These are phyloP conservation scores for Russula olivacea DNA, from an alignment of 768 basidiomycete genomes.

Conservation along the genomic window DNA sequence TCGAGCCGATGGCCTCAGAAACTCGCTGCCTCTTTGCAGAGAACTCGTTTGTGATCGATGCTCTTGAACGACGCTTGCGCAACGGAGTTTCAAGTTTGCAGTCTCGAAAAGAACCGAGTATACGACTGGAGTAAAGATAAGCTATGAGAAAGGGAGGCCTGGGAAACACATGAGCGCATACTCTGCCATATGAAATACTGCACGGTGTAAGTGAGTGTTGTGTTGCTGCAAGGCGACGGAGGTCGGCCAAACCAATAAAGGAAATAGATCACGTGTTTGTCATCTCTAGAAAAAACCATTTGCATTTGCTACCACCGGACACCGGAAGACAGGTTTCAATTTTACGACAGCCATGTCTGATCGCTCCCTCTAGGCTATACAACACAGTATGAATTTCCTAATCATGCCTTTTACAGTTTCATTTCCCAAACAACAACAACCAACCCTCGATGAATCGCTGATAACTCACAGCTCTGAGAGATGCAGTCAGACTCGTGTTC, in stretches of 20 bases:
- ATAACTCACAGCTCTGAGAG: conserved; percentile 42
- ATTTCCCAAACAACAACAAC: background rate
- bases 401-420: background rate
- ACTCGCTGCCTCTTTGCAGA: conserved; percentile 24
- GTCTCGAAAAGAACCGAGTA: conserved; percentile 17
- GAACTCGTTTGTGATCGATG: conserved; percentile 26
- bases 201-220: background rate
- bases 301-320: background rate
- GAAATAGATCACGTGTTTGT: background rate
- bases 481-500: conserved; percentile 2
- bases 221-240: background rate
- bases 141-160: background rate
- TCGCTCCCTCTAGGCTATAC: background rate
- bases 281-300: no score
- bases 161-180: conserved; percentile 2
- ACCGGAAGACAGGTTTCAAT: background rate
- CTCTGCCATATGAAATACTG: conserved; percentile 10
- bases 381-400: background rate
- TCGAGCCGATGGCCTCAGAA: conserved; percentile 20
- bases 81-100: conserved; percentile 24
- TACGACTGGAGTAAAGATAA: conserved; percentile 10
- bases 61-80: conserved; percentile 24
- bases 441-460: background rate
- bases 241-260: background rate
- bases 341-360: background rate